Evolutionary conservation across 2,329 filamentous ascomycete genomes (phyloP), one percentile per base, ranked within the genome.

Genomic region (Diplodia sapinea): DNA sequence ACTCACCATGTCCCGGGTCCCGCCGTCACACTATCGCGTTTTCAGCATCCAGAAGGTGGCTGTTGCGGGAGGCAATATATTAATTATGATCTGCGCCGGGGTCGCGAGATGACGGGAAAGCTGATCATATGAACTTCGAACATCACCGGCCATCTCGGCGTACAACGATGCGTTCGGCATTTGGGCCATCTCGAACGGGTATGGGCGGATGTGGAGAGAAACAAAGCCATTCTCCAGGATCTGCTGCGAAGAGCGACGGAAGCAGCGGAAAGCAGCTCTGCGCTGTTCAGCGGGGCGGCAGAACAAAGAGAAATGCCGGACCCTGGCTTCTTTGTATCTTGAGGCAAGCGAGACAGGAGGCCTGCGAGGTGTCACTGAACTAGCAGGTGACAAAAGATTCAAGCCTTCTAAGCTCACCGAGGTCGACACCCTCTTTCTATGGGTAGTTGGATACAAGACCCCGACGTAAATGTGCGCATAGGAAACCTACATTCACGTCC

Each of bases 81-180:
- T 7, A 20, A 31, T 55, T 29, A 36, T 33, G 51, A 59, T 29
- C 36, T n/a, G 43, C 43, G n/a, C 38, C 43, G 57, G 1, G 75
- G 72, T 65, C 76, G 76, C 15, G 73, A 74, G n/a, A 26, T 8
- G 74, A 78, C 75, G 31, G 75, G 75, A 13, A 71, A 71, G 71
- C 75, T 62, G 57, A 62, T 50, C 40, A 20, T 29, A 61, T 43
- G 50, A 43, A n/a, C 57, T 63, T 52, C 59, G 59, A 33, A 38
- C 47, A 20, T 63, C 59, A 33, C 59, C 59, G 3, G 51, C 57
- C 3, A 62, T 62, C 7, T 43, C 59, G 9, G 59, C n/a, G 59
- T 63, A 47, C 59, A 63, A 47, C 33, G 36, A 47, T 63, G 59
- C 59, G 50, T 63, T 20, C 43, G 59, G 59, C 47, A 63, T 9